These are phyloP conservation scores for Arthroderma sp. DNA, from an alignment of 2,329 filamentous ascomycete species.

Conservation along the genomic window DNA sequence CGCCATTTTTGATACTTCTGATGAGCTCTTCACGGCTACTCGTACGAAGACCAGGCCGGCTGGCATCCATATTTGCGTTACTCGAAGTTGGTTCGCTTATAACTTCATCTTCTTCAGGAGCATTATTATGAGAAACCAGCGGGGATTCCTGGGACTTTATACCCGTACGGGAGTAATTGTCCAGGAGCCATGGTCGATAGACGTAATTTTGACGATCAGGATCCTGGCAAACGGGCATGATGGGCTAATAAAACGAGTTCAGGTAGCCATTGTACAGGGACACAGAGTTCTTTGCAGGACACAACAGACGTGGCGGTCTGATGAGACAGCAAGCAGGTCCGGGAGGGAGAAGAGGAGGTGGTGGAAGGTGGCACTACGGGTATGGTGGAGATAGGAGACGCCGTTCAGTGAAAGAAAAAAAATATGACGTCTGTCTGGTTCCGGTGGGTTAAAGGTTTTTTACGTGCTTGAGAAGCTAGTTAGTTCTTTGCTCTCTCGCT, in stretches of 20 bases:
- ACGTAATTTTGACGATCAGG: slow-evolving; percentile 18
- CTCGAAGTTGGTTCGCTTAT: slow-evolving; percentile 10
- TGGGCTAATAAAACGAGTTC: slow-evolving; percentile 5
- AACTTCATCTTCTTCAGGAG: slow-evolving; percentile 6
- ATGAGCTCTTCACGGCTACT: slow-evolving; percentile 66
- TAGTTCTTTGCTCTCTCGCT: no score
- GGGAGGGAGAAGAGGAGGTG: neutral
- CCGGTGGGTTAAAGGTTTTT: no score
- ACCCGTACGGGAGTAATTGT: no score
- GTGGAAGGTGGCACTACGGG: slow-evolving; percentile 11
- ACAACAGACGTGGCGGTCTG: slow-evolving; percentile 11
- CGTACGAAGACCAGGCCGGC: slow-evolving; percentile 15
- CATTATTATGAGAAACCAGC: no score
- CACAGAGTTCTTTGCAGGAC: neutral
- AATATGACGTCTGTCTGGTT: neutral
- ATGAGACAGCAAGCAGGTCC: neutral
- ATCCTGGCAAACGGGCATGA: slow-evolving; percentile 19
- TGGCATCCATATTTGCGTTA: slow-evolving; percentile 9
- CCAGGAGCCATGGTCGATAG: slow-evolving; percentile 2
- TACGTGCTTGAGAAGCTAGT: no score
- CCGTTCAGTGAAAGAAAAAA: slow-evolving; percentile 1
- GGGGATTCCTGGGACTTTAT: no score
- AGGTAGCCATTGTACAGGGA: slow-evolving; percentile 3
- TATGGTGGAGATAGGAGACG: slow-evolving; percentile 8
- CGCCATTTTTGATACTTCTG: slow-evolving; percentile 64